These are phyloP conservation scores for Penicillium sp. DNA, from an alignment of 2,329 filamentous ascomycete species.

Conservation along the genomic window DNA sequence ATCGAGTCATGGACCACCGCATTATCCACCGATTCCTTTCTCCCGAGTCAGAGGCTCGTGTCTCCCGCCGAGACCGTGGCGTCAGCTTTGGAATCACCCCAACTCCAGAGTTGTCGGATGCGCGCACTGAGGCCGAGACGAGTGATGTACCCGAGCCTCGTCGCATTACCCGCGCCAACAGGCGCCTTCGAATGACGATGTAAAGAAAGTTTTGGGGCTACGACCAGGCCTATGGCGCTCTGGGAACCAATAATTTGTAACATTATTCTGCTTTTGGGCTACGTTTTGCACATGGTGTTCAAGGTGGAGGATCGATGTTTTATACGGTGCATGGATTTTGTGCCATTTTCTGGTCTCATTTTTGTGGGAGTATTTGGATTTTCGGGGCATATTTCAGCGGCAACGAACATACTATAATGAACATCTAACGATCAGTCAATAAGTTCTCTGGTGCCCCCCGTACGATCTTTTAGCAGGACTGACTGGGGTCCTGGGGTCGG, in stretches of 20 bases:
- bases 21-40: conserved; percentile 80
- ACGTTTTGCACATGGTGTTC: conserved; percentile 9
- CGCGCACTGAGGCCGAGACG: conserved; percentile 38
- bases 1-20: conserved; percentile 77
- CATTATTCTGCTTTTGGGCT: conserved; percentile 8
- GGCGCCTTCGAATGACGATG: conserved; percentile 38
- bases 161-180: conserved; percentile 35
- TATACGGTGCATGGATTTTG: not conserved
- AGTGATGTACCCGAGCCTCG: conserved; percentile 37
- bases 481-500: conserved; percentile 11
- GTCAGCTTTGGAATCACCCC: conserved; percentile 37
- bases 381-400: not conserved
- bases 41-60: conserved; percentile 60
- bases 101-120: conserved; percentile 39
- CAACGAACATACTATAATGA: not conserved
- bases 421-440: not conserved
- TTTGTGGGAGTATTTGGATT: not conserved
- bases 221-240: conserved; percentile 3
- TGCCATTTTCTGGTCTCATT: not conserved
- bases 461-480: not conserved
- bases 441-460: not conserved
- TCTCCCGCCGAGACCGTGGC: conserved; percentile 38
- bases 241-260: conserved; percentile 7
- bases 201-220: conserved; percentile 20
- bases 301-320: conserved; percentile 6